phyloP scores from a whole-genome alignment of 1,284 basidiomycete species.

The Athelia psychrophila region DNA sequence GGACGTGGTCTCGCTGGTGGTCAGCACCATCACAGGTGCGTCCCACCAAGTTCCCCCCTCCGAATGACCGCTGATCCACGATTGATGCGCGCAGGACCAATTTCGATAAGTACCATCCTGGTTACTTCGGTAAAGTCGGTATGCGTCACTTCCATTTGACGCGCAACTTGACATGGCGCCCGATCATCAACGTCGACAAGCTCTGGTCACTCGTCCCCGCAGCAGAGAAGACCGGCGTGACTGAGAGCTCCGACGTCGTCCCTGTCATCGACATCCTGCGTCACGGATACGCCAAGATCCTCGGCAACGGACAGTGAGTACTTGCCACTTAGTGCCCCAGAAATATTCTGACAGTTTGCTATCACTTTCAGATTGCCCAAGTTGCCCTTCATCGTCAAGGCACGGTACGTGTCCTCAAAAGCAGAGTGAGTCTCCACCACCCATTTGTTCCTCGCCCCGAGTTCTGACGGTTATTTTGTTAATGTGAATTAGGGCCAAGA shows the following conservation, averaged over 20 bases:
- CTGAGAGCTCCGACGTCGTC: constrained; percentile 71
- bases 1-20: constrained; percentile 99
- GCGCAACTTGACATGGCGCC: constrained; percentile 88
- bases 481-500: constrained; percentile 58
- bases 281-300: constrained; percentile 89
- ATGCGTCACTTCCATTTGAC: constrained; percentile 98
- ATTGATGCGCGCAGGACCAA: constrained; percentile 65
- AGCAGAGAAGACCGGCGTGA: constrained; percentile 73
- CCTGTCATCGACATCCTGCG: constrained; percentile 89
- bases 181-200: constrained; percentile 97
- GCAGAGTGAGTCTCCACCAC: constrained; percentile 72
- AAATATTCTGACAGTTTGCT: constrained; percentile 7
- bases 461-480: constrained; percentile 5
- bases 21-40: constrained; percentile 97
- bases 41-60: constrained; percentile 14
- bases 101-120: constrained; percentile 95
- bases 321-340: neutral
- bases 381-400: constrained; percentile 93
- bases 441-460: too few relatives aligned
- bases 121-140: constrained; percentile 99
- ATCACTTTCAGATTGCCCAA: constrained; percentile 71
- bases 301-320: constrained; percentile 82
- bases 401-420: constrained; percentile 85
- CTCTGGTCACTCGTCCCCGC: constrained; percentile 80
- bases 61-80: constrained; percentile 1